A percentile compares a stretch with the other conserved stretches of the same genome.
Conservation (phyloP, 225 moss, liverwort and hornwort species). For the Polytrichum commune region DNA sequence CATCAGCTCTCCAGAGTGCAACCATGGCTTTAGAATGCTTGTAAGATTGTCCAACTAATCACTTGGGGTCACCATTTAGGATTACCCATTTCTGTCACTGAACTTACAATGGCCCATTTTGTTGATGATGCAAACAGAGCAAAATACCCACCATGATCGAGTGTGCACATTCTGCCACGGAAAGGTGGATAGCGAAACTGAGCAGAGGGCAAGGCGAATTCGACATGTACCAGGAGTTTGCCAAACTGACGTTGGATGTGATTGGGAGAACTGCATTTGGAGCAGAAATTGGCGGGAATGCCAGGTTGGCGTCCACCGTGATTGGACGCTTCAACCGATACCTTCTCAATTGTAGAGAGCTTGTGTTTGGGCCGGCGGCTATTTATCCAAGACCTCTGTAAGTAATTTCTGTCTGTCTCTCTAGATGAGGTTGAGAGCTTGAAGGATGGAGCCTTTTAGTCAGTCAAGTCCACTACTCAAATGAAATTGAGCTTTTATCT, state of each 20-base stretch:
- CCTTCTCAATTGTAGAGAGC: constrained; percentile 64
- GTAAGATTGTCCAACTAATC: no score
- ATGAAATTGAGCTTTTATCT: no score
- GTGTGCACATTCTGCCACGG: constrained; percentile 46
- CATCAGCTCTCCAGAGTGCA: no score
- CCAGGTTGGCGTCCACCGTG: constrained; percentile 24
- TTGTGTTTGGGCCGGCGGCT: constrained; percentile 77
- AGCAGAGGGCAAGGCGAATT: constrained; percentile 53
- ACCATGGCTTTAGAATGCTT: no score
- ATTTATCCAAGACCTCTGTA: constrained; percentile 71
- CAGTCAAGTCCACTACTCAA: no score
- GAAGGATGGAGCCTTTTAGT: no score
- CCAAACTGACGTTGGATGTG: constrained; percentile 69
- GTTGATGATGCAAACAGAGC: constrained; percentile 31
- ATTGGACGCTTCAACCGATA: constrained; percentile 64
- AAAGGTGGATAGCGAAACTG: constrained; percentile 61
- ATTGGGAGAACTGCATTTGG: constrained; percentile 68
- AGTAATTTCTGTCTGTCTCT: constrained; percentile 1
- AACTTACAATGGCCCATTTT: no score
- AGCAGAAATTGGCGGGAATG: constrained; percentile 28
- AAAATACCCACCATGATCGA: constrained; percentile 69
- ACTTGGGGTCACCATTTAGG: no score
- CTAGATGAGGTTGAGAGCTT: no score
- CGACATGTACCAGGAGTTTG: constrained; percentile 58
- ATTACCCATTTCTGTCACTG: no score